Base-by-base conservation (phyloP, 2,329 filamentous ascomycete genomes). In the Nemania serpens region DNA sequence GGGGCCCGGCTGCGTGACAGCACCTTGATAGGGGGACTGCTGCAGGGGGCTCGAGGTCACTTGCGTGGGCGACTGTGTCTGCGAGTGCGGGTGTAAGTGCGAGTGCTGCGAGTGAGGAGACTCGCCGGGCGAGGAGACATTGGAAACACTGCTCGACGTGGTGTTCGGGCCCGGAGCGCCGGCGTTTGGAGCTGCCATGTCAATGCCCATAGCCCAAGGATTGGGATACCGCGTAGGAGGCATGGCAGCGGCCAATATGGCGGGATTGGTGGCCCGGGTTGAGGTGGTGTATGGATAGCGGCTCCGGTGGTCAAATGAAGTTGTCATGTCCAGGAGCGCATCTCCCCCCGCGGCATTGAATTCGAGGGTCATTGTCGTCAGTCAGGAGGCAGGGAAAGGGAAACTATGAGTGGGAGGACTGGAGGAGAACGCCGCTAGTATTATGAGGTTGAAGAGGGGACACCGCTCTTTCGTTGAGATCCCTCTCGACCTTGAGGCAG, bases 321-420 rank as follows among this genome's bases (percentile, higher is more conserved):
- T 81, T 54, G 79, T 81, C 59, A 62, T 79, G 73, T 88, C 85
- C 73, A 88, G 73, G 72, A 88, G 81, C 73, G 80, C 83, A 75
- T 88, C 84, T 75, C 80, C 81, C 76, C 79, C 80, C 73, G 79
- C 78, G 74, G 78, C 72, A 76, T 82, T 82, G 78, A 84, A 88
- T 73, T 87, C 83, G 79, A 84, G 82, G 77, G 81, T 82, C 85
- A 83, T 83, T 74, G 73, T 82, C 65, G 70, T 72, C 58, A 59
- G 55, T 71, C 58, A 56, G 36, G 55, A 63, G 41, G 52, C 57
- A 59, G 67, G 71, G 66, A 73, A 72, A 70, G 69, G 70, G 69
- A 74, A 71, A 68, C 67, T 67, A 59, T 71, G 59, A 67, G 70
- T 67, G 69, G 71, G 72, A 70, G 74, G 72, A 73, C 72, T 75